These are phyloP conservation scores for Kitagawia praeruptora DNA, from an alignment of 129 eudicot genomes.

Conservation along the genomic window DNA sequence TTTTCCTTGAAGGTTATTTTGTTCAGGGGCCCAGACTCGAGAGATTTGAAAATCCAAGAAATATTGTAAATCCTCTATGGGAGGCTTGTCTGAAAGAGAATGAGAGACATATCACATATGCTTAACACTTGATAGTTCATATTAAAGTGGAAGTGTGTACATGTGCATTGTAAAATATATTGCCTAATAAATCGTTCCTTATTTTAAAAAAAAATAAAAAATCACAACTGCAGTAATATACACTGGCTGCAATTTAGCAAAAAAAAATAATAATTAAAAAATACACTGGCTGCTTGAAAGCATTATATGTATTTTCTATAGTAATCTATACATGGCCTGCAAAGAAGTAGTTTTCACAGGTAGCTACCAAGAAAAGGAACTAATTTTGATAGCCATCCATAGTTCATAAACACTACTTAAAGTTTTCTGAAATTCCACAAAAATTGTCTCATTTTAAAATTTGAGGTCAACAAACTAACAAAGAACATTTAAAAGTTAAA, in stretches of 20 bases:
- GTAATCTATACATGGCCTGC: neutral
- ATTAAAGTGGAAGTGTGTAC: neutral
- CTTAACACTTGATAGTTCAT: neutral
- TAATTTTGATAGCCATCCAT: neutral
- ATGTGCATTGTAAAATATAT: neutral
- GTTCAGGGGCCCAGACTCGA: constrained; percentile 93
- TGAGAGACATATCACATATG: neutral
- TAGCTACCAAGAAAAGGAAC: neutral
- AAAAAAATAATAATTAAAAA: no score
- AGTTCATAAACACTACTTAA: neutral
- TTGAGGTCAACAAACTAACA: neutral
- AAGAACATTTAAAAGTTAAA: neutral
- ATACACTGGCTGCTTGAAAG: neutral
- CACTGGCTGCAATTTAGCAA: neutral
- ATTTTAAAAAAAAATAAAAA: neutral
- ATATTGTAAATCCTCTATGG: constrained; percentile 87
- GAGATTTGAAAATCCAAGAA: constrained; percentile 85
- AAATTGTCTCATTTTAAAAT: neutral
- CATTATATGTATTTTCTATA: neutral
- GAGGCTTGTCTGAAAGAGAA: constrained; percentile 65
- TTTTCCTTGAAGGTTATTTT: constrained; percentile 68
- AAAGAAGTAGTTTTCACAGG: neutral
- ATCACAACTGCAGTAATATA: neutral
- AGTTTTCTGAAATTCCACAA: neutral
- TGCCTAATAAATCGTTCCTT: neutral